Base-by-base conservation (phyloP, 257 asterid species). In the Ligustrum vulgare region DNA sequence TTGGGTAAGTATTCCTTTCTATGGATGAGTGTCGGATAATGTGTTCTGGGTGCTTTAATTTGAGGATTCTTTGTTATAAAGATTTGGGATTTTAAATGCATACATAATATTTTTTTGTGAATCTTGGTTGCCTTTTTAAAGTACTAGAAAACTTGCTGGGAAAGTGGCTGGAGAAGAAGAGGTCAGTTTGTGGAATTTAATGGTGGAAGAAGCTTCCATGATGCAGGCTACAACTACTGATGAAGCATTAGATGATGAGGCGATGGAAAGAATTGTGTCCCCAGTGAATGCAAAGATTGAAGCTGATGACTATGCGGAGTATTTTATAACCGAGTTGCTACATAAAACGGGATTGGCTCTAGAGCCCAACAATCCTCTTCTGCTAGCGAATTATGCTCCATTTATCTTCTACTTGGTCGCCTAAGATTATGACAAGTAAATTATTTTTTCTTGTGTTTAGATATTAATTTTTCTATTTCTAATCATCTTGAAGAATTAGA, bases 311-410 rank as follows among this genome's bases (percentile, higher is more conserved):
- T 74, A 78, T 20, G 71, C 56, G 0, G 93, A 86, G 6, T 80
- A 85, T 77, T 72, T 83, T 66, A 78, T 75, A 78, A 93, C 89
- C 6, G 97, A 91, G 87, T 22, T 93, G 76, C 56, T 78, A 4
- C 93, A 95, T 82, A 94, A 82, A 73, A 60, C 80, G n/a, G 89
- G 69, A 54, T 73, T 95, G 78, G 83, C 86, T 37, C 93, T 71
- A 74, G 96, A 91, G 66, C 98, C 98, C 31, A 75, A 80, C 16
- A 93, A 86, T 75, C 69, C 96, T 34, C 96, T 95, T 43, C 80
- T 95, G 83, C 89, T 95, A 5, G 94, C 96, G 56, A 95, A 95
- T 84, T 95, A 84, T 75, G 99, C 98, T 66, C 98, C 91, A 70
- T 95, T 93, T 83, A n/a, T n/a, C n/a, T 91, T 95, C 71, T 91